Evolutionary conservation across 2,329 filamentous ascomycete genomes (phyloP), one percentile per base, ranked within the genome.

Genomic region (Microdochium bolleyi): DNA sequence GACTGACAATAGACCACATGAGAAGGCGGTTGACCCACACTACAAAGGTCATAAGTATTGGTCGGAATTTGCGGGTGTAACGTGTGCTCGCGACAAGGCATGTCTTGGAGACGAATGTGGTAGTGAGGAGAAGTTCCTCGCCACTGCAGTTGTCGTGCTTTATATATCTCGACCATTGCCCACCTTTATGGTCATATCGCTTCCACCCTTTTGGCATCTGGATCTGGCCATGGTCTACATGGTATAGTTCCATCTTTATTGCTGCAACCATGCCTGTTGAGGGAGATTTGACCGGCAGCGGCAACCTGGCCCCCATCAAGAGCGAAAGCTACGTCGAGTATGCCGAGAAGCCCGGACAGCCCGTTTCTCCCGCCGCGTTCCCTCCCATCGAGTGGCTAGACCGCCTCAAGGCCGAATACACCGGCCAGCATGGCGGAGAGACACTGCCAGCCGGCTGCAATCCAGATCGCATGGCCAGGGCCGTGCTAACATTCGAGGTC

Each of bases 321-420:
- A 41, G 19, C 37, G 37, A 41, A 41, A 41, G 7, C 37, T 19
- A 41, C 37, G 16, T 41, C 37, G 37, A 41, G 14, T 41, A 41
- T 41, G 19, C 16, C 19, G 37, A 41, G 37, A 41, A 41, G 37
- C 37, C 37, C 54, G 10, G 14, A 30, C 52, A 24, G n/a, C 37
- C 37, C 37, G 14, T 14, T 41, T 41, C 37, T 41, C 37, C 37
- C 19, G 37, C 7, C 37, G 37, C 14, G 16, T 41, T 56, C 34
- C 55, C 60, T 5, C 55, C 60, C 2, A 16, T 32, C 4, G 59
- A 59, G n/a, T 62, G 60, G 60, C 51, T 60, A 16, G 52, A 59
- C 34, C 59, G 62, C 32, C 56, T 64, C 48, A 56, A 61, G 22
- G 57, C 54, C 8, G 62, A 64, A 51, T 64, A 64, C 53, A 58